These are phyloP conservation scores for Auricularia sp. DNA, from an alignment of 768 basidiomycete genomes.

Conservation along the genomic window DNA sequence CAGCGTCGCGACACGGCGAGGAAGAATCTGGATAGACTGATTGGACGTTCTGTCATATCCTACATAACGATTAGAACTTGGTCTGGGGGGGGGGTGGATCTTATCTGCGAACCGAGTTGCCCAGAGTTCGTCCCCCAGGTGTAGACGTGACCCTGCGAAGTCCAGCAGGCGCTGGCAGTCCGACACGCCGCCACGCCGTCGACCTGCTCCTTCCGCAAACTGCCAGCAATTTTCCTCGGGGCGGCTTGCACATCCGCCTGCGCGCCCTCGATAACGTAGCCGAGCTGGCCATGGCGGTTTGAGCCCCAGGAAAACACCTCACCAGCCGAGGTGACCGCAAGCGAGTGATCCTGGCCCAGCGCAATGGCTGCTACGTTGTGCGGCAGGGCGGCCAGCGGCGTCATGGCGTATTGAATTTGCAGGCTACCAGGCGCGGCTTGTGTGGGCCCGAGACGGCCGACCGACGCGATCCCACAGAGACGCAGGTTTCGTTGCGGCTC, in stretches of 20 bases:
- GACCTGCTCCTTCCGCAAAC: constrained; percentile 69
- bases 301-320: constrained; percentile 88
- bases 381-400: constrained; percentile 47
- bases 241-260: constrained; percentile 69
- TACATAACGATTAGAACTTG: too few species aligned
- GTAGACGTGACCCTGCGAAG: constrained; percentile 47
- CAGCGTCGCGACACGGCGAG: constrained; percentile 74
- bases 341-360: constrained; percentile 89
- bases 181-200: constrained; percentile 80
- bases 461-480: constrained; percentile 82
- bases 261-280: constrained; percentile 66
- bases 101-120: constrained; percentile 49
- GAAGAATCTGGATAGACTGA: constrained; percentile 65
- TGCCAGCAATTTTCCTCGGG: constrained; percentile 65
- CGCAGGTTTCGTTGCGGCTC: constrained; percentile 66
- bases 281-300: constrained; percentile 82
- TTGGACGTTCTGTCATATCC: constrained; percentile 58
- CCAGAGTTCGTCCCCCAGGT: constrained; percentile 94
- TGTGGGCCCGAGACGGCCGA: constrained; percentile 54
- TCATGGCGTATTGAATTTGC: constrained; percentile 70
- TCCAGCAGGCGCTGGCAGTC: constrained; percentile 85
- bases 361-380: constrained; percentile 59
- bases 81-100: too few species aligned
- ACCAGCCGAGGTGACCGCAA: constrained; percentile 70
- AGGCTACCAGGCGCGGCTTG: constrained; percentile 4